Conservation (phyloP, 2,329 filamentous ascomycete genomes). For the Penicillium paneum region DNA sequence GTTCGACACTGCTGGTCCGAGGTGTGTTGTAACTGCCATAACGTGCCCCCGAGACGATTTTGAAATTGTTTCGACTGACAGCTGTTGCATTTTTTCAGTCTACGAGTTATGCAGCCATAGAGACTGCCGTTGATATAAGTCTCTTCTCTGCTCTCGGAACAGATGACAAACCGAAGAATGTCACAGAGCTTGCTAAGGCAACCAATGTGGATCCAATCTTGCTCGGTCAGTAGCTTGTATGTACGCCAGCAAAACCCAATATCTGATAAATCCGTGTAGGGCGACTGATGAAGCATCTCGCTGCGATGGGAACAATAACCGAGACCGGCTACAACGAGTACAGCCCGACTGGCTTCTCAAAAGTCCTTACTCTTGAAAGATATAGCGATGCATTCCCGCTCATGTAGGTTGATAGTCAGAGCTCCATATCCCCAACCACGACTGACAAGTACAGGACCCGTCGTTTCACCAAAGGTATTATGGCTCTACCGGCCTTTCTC, state of each 20-base stretch:
- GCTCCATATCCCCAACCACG: neutral
- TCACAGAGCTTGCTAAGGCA: neutral
- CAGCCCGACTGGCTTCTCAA: conserved; percentile 29
- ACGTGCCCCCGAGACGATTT: too few species aligned
- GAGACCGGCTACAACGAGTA: conserved; percentile 33
- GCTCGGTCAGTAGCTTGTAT: neutral
- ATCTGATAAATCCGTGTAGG: conserved; percentile 1
- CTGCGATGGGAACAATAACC: conserved; percentile 30
- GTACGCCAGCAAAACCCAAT: neutral
- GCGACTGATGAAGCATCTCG: conserved; percentile 34
- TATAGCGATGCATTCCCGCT: neutral
- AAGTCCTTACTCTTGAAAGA: neutral
- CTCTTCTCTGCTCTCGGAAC: neutral
- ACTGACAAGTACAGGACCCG: conserved; percentile 2
- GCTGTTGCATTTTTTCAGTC: neutral
- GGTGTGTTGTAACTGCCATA: neutral
- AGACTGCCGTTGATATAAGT: neutral
- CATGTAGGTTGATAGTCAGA: neutral
- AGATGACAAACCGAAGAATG: neutral
- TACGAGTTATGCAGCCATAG: conserved; percentile 1
- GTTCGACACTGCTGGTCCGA: conserved; percentile 49
- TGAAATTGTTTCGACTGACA: neutral
- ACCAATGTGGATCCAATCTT: neutral
- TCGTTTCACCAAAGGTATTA: conserved; percentile 17
- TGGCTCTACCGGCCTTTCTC: conserved; percentile 22